Percentiles rank a stretch among this genome's conserved stretches.
Conservation (phyloP, 208 protist genomes). For the Trypanosoma theileri region DNA sequence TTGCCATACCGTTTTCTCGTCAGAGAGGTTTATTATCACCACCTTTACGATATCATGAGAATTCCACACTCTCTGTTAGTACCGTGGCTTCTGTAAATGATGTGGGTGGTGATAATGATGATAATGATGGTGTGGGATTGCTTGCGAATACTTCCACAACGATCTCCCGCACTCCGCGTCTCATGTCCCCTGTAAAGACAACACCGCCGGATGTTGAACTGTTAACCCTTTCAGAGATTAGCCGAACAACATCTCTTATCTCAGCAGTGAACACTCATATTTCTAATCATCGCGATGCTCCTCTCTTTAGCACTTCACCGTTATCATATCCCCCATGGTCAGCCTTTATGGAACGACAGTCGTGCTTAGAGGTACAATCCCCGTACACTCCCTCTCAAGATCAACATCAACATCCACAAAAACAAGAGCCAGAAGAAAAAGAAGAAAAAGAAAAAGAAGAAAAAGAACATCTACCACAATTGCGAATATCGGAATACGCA, state of each 20-base stretch:
- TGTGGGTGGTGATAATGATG: background rate
- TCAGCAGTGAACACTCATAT: background rate
- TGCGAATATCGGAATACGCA: too few relatives aligned
- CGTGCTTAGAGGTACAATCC: slow-evolving; percentile 4
- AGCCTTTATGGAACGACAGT: background rate
- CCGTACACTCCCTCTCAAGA: background rate
- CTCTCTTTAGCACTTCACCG: background rate
- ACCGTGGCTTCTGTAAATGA: background rate
- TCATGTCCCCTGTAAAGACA: background rate
- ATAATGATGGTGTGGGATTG: background rate
- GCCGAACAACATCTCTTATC: background rate
- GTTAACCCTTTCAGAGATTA: background rate
- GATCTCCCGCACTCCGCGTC: background rate
- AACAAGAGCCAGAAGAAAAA: background rate
- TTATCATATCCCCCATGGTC: slow-evolving; percentile 1
- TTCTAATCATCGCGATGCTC: background rate
- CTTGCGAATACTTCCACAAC: background rate
- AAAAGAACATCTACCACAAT: background rate
- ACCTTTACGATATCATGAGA: background rate
- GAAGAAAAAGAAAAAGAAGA: background rate
- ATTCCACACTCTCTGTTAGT: too few relatives aligned
- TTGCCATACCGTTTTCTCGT: slow-evolving; percentile 17
- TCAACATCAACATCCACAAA: background rate
- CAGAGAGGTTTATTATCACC: background rate
- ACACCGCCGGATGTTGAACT: background rate